Evolutionary conservation across 2,329 filamentous ascomycete genomes (phyloP).

Genomic region (Ophiosphaerella narmari): DNA sequence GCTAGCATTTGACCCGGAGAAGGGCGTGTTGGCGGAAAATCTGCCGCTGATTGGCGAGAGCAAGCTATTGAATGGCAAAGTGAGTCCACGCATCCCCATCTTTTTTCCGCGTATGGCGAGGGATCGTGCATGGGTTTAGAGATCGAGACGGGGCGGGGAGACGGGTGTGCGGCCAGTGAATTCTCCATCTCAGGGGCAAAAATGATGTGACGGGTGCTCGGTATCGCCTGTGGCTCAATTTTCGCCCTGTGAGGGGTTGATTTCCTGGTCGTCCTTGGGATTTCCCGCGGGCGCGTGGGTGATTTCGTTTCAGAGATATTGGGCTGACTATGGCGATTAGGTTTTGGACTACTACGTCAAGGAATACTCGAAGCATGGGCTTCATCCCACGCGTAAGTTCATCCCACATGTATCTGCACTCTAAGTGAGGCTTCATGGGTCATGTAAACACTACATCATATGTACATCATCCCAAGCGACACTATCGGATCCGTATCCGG

Average conservation of each 20-base stretch:
- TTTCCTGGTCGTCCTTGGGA: too few relatives aligned
- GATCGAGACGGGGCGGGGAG: not conserved
- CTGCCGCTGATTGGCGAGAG: constrained; percentile 62
- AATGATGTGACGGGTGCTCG: too few relatives aligned
- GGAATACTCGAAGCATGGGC: constrained; percentile 71
- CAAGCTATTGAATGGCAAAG: constrained; percentile 65
- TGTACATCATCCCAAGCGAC: not conserved
- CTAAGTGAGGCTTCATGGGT: not conserved
- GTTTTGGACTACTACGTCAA: constrained; percentile 73
- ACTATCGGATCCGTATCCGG: not conserved
- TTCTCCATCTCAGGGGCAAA: not conserved
- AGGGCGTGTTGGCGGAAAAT: constrained; percentile 68
- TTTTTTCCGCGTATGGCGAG: not conserved
- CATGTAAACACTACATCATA: not conserved
- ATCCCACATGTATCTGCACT: not conserved
- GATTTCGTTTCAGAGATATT: constrained; percentile 10
- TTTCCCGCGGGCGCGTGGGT: not conserved
- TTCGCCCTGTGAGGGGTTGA: not conserved
- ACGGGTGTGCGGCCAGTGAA: not conserved
- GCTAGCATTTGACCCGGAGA: constrained; percentile 60
- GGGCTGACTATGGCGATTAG: constrained; percentile 54
- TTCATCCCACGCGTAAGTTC: constrained; percentile 70
- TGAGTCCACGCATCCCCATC: constrained; percentile 33
- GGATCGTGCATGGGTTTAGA: too few relatives aligned
- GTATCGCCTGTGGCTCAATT: not conserved